These are phyloP conservation scores for Blumeriella jaapii DNA, from an alignment of 2,329 filamentous ascomycete genomes.

Conservation along the genomic window DNA sequence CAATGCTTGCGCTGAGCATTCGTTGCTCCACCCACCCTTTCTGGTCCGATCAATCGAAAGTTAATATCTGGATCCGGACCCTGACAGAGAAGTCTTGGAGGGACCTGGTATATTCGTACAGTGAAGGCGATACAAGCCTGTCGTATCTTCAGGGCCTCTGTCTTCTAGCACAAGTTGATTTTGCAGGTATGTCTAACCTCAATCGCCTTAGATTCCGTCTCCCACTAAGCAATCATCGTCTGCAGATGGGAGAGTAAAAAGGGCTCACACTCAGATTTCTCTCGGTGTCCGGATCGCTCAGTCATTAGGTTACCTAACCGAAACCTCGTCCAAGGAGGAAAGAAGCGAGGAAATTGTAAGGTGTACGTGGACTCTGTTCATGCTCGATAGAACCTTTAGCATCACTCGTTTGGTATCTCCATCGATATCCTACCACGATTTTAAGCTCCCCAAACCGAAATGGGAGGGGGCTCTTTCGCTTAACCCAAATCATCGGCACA, in stretches of 20 bases:
- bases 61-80: conserved; percentile 5
- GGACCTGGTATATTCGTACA: conserved; percentile 9
- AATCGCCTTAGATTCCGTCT: not conserved
- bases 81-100: conserved; percentile 11
- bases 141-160: conserved; percentile 13
- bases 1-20: conserved; percentile 13
- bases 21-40: conserved; percentile 13
- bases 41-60: conserved; percentile 7
- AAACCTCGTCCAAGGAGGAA: not conserved
- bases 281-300: conserved; percentile 12
- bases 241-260: conserved; percentile 11
- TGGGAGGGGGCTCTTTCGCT: conserved; percentile 7
- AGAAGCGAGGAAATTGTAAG: conserved; percentile 10
- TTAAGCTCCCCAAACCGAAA: conserved; percentile 8
- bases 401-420: conserved; percentile 13
- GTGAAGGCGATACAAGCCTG: conserved; percentile 10
- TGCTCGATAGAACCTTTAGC: conserved; percentile 14
- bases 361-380: conserved; percentile 15
- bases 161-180: conserved; percentile 14
- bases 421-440: conserved; percentile 8
- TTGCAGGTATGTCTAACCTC: conserved; percentile 8
- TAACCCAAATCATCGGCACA: conserved; percentile 1
- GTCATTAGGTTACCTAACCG: conserved; percentile 9
- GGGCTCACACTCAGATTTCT: conserved; percentile 14
- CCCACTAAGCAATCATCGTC: not conserved